phyloP scores from a whole-genome alignment of 495 filamentous ascomycete species.

The Cercophora samala region DNA sequence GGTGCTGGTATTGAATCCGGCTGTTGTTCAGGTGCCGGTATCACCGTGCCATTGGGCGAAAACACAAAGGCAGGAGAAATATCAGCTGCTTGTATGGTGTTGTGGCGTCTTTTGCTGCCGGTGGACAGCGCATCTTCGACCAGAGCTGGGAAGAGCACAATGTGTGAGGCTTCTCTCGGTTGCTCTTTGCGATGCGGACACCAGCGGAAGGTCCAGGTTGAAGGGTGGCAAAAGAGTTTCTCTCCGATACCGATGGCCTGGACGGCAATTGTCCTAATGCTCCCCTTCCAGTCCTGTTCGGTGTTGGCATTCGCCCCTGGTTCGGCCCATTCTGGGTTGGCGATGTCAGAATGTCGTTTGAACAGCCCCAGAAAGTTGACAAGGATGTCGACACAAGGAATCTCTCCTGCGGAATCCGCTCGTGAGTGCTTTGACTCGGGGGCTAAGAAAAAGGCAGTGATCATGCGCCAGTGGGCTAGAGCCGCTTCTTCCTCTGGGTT shows the following conservation, averaged over 20 bases:
- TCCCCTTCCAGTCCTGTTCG: neutral
- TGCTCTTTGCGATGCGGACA: neutral
- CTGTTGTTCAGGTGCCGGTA: neutral
- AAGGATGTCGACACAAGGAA: neutral
- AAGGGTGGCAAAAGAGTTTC: neutral
- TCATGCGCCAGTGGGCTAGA: neutral
- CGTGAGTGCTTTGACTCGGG: neutral
- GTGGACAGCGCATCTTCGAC: neutral
- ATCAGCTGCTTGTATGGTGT: neutral
- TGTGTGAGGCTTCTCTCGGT: neutral
- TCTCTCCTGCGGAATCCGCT: neutral
- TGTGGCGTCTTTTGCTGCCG: neutral
- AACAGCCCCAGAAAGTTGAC: neutral
- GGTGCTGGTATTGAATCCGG: neutral
- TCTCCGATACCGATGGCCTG: constrained; percentile 1
- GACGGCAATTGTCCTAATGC: constrained; percentile 5
- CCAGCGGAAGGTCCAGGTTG: constrained; percentile 2
- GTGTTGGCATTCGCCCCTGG: neutral
- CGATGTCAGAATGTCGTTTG: neutral
- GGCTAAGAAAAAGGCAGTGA: constrained; percentile 1
- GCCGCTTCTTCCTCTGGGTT: neutral
- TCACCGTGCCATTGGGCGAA: neutral
- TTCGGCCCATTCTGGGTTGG: neutral
- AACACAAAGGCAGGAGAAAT: neutral
- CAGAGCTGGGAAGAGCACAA: neutral